Evolutionary conservation across 768 basidiomycete genomes (phyloP).

Genomic region (Sutorius australiensis): DNA sequence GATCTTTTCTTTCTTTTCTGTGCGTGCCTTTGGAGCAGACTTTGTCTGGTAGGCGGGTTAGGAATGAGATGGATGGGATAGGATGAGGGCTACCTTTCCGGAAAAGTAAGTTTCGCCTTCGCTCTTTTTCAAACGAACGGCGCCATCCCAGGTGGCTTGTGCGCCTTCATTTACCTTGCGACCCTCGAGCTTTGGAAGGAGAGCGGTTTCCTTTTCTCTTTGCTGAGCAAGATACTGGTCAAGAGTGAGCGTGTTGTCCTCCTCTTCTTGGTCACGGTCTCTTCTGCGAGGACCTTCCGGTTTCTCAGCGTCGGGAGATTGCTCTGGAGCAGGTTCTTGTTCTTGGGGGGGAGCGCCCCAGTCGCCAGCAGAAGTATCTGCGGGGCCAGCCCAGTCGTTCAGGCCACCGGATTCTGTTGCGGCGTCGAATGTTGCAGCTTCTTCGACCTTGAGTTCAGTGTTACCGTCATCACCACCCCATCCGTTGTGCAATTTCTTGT

Average conservation of each 20-base stretch:
- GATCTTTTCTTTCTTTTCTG: constrained; percentile 88
- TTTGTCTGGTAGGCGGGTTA: constrained; percentile 48
- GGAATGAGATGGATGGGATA: neutral
- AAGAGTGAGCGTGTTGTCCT: constrained; percentile 90
- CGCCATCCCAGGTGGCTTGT: constrained; percentile 70
- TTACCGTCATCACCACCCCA: constrained; percentile 94
- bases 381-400: constrained; percentile 38
- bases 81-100: constrained; percentile 66
- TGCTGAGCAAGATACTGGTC: constrained; percentile 89
- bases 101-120: constrained; percentile 78
- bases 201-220: constrained; percentile 52
- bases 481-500: constrained; percentile 90
- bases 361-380: constrained; percentile 30
- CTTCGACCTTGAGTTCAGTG: constrained; percentile 78
- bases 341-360: constrained; percentile 36
- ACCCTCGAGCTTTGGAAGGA: constrained; percentile 74
- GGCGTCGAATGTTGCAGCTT: constrained; percentile 70
- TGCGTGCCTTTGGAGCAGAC: constrained; percentile 56
- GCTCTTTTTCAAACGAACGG: constrained; percentile 58
- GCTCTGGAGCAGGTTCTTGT: constrained; percentile 23
- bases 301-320: constrained; percentile 36
- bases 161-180: constrained; percentile 78
- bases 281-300: constrained; percentile 39
- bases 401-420: constrained; percentile 41
- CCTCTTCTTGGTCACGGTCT: constrained; percentile 72